These are phyloP conservation scores for Globisporangium nodosum DNA, from an alignment of 352 stramenopile species.

Conservation along the genomic window DNA sequence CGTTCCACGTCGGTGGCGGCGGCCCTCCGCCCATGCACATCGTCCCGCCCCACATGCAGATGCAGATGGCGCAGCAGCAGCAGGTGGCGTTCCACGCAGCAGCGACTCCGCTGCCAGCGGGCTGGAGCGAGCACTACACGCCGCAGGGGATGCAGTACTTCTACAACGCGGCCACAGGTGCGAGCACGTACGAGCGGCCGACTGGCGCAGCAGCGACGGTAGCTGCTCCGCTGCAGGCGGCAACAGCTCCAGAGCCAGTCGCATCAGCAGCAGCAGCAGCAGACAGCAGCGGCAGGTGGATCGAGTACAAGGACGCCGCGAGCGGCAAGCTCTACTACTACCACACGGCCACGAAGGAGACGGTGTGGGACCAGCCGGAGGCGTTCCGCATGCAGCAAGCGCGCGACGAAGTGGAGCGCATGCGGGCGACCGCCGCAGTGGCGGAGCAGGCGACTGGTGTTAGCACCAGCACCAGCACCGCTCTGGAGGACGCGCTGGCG, in stretches of 20 bases:
- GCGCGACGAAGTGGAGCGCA: conserved; percentile 59
- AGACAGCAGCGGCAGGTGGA: conserved; percentile 31
- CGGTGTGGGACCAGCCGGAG: conserved; percentile 79
- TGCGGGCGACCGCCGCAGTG: conserved; percentile 4
- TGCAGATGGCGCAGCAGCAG: conserved; percentile 1
- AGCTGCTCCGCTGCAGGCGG: background rate
- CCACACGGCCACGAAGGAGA: conserved; percentile 63
- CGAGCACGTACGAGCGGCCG: conserved; percentile 58
- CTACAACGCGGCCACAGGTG: conserved; percentile 47
- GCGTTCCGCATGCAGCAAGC: conserved; percentile 74
- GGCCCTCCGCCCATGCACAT: background rate
- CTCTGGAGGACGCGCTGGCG: background rate
- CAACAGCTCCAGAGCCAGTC: background rate
- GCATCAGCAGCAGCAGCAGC: too few relatives aligned
- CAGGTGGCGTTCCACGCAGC: background rate
- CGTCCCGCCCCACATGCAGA: conserved; percentile 1
- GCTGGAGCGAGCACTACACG: conserved; percentile 59
- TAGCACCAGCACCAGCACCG: background rate
- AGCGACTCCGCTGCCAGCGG: conserved; percentile 22
- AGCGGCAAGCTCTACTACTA: conserved; percentile 78
- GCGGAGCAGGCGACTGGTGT: background rate
- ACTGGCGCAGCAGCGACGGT: conserved; percentile 4
- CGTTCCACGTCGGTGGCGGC: background rate
- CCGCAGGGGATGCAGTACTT: conserved; percentile 55
- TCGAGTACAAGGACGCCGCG: conserved; percentile 74